A percentile compares a stretch with the other conserved stretches of the same genome.
These are phyloP conservation scores for Omphalotus olearius DNA, from an alignment of 1,284 basidiomycete genomes.

Conservation along the genomic window DNA sequence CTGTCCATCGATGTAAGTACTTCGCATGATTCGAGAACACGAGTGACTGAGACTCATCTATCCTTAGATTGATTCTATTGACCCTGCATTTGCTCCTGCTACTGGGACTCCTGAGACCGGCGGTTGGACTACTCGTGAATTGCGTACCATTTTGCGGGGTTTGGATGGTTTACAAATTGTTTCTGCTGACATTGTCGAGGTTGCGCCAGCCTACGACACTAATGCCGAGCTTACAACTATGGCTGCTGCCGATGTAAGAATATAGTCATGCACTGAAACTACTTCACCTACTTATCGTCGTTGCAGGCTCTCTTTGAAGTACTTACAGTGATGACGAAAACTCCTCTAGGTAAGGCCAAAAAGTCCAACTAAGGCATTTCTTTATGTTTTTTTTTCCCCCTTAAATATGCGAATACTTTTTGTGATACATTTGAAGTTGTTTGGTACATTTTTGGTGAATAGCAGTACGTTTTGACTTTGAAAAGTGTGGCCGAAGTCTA, in stretches of 20 bases:
- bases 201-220: constrained; percentile 77
- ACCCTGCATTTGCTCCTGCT: constrained; percentile 77
- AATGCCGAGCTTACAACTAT: constrained; percentile 77
- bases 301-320: constrained; percentile 66
- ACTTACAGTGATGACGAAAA: constrained; percentile 75
- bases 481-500: too few species aligned
- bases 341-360: constrained; percentile 56
- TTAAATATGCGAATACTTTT: too few species aligned
- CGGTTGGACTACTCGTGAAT: constrained; percentile 74
- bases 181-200: constrained; percentile 79
- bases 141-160: constrained; percentile 70
- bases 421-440: too few species aligned
- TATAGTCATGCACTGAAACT: neutral
- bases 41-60: too few species aligned
- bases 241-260: constrained; percentile 73
- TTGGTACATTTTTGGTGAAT: too few species aligned
- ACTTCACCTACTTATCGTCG: constrained; percentile 5
- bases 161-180: constrained; percentile 70
- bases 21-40: neutral
- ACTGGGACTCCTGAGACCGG: constrained; percentile 72
- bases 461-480: too few species aligned
- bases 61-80: constrained; percentile 63
- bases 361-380: constrained; percentile 9
- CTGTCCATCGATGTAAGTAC: constrained; percentile 63
- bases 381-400: too few species aligned